Evolutionary conservation across 1,139 yeast genomes (phyloP).

Genomic region (Wickerhamomyces sp.): DNA sequence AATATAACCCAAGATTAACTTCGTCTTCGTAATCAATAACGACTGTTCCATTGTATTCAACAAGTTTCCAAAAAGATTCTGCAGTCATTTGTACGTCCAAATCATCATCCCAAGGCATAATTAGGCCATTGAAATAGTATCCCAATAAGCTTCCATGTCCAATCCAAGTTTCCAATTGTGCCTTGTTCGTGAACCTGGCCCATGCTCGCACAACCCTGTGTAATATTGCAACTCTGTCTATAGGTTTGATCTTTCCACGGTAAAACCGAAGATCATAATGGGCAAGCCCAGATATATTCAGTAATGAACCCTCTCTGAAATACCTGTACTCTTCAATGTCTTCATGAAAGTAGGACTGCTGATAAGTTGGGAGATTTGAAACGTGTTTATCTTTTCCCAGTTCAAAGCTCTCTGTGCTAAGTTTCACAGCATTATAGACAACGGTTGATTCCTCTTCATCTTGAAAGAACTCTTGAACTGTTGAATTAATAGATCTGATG

Average conservation of each 20-base stretch:
- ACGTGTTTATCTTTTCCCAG: background rate
- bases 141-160: conserved; percentile 58
- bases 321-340: conserved; percentile 15
- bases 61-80: conserved; percentile 33
- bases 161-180: conserved; percentile 47
- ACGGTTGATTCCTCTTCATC: background rate
- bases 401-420: conserved; percentile 6
- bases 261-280: conserved; percentile 44
- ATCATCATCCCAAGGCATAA: conserved; percentile 61
- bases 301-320: conserved; percentile 31
- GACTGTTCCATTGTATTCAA: conserved; percentile 40
- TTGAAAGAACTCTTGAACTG: conserved; percentile 3
- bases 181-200: conserved; percentile 42
- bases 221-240: conserved; percentile 38
- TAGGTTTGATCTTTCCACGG: conserved; percentile 28
- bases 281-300: conserved; percentile 24
- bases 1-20: conserved; percentile 38
- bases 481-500: conserved; percentile 1
- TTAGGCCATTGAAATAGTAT: conserved; percentile 57
- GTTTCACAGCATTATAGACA: conserved; percentile 1
- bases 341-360: background rate
- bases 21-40: conserved; percentile 43
- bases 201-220: conserved; percentile 49
- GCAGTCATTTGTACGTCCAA: conserved; percentile 52
- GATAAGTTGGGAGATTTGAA: background rate